Conservation (phyloP, 2,329 filamentous ascomycete genomes). For the Lomentospora prolificans region DNA sequence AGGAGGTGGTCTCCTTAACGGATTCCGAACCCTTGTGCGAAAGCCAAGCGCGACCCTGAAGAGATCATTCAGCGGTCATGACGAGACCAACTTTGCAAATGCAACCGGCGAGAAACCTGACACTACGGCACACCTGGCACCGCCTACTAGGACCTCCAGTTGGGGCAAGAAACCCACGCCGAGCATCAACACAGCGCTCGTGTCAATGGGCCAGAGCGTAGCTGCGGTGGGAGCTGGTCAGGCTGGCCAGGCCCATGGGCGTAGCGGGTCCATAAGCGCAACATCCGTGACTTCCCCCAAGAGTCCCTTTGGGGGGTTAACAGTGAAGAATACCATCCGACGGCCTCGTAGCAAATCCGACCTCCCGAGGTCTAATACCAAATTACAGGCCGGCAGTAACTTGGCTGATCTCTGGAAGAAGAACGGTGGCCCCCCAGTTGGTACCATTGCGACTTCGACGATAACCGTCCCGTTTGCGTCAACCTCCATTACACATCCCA, state of each 20-base stretch:
- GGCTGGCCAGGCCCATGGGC: constrained; percentile 20
- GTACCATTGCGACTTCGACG: constrained; percentile 28
- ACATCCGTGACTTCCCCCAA: constrained; percentile 44
- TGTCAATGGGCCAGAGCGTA: constrained; percentile 43
- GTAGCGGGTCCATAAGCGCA: constrained; percentile 51
- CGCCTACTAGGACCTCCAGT: constrained; percentile 39
- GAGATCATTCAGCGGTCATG: constrained; percentile 32
- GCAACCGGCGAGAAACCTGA: constrained; percentile 22
- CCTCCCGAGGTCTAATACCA: constrained; percentile 28
- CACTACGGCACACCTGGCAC: constrained; percentile 33
- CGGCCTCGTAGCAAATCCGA: constrained; percentile 48
- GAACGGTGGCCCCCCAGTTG: constrained; percentile 43
- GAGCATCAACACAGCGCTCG: constrained; percentile 49
- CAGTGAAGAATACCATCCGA: constrained; percentile 38
- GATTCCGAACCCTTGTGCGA: constrained; percentile 38
- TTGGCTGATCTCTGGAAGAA: constrained; percentile 42
- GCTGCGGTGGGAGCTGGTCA: constrained; percentile 48
- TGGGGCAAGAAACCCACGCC: constrained; percentile 43
- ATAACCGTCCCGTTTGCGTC: not conserved
- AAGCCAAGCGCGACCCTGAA: constrained; percentile 40
- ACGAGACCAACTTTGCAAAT: constrained; percentile 11
- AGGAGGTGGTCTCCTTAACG: constrained; percentile 34
- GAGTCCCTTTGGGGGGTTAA: constrained; percentile 33
- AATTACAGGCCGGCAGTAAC: constrained; percentile 18
- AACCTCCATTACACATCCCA: too few species aligned